phyloP scores from a whole-genome alignment of 129 eudicot genomes.

The Daucus carota region DNA sequence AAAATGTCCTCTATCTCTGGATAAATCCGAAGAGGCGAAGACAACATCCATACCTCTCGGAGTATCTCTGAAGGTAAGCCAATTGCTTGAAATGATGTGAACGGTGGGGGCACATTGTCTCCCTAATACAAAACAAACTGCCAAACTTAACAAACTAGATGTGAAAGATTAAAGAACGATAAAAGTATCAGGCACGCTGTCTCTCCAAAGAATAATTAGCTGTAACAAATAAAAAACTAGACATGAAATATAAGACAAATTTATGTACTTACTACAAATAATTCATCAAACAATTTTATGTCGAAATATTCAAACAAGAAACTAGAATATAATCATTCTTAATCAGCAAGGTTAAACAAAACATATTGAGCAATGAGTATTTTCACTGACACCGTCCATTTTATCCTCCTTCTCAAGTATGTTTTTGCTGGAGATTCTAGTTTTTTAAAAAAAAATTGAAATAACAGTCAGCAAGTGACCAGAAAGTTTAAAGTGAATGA shows the following conservation, averaged over 20 bases:
- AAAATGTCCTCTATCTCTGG: conserved; percentile 8
- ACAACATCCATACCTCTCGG: conserved; percentile 36
- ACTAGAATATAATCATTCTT: not conserved
- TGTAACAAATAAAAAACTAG: not conserved
- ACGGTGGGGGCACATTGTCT: conserved; percentile 52
- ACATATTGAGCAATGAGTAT: not conserved
- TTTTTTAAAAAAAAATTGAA: not conserved
- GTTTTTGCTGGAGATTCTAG: not conserved
- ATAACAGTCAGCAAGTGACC: not conserved
- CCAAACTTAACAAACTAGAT: not conserved
- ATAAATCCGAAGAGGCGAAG: conserved; percentile 8
- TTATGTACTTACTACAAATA: not conserved
- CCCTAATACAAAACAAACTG: conserved; percentile 27
- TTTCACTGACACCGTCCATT: not conserved
- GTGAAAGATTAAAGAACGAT: not conserved
- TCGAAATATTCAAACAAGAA: not conserved
- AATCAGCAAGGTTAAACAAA: not conserved
- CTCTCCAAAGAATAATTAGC: conserved; percentile 25
- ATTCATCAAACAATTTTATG: not conserved
- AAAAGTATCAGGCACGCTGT: conserved; percentile 36
- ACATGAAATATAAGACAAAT: not conserved
- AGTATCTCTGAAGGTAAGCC: conserved; percentile 55
- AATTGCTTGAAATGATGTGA: conserved; percentile 48
- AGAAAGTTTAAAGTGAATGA: not conserved
- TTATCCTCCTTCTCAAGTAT: not conserved